phyloP scores from a whole-genome alignment of 1,284 basidiomycete species.

The Boletellus dicymbophilus region DNA sequence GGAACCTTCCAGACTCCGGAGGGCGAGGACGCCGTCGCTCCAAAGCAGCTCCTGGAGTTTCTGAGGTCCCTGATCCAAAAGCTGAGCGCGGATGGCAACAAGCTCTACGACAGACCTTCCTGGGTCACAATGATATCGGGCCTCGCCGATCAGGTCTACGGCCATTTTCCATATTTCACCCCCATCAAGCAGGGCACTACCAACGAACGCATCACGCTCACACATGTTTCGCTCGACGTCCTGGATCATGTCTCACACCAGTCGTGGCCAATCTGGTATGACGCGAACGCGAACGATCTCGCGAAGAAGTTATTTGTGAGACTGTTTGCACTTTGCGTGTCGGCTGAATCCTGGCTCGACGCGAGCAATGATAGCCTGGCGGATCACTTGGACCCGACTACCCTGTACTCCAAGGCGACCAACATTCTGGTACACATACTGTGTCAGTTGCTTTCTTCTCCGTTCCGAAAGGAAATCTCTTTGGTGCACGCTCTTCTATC shows the following conservation, averaged over 20 bases:
- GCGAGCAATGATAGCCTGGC: slow-evolving; percentile 36
- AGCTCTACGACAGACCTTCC: slow-evolving; percentile 30
- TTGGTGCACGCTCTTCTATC: slow-evolving; percentile 44
- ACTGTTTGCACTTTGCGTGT: slow-evolving; percentile 52
- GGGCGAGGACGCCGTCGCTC: slow-evolving; percentile 36
- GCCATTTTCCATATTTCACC: slow-evolving; percentile 48
- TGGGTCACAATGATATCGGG: slow-evolving; percentile 49
- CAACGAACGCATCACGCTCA: slow-evolving; percentile 58
- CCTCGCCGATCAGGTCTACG: slow-evolving; percentile 53
- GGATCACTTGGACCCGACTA: slow-evolving; percentile 40
- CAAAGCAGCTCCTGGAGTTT: slow-evolving; percentile 47
- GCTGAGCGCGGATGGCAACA: slow-evolving; percentile 32
- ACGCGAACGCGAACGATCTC: slow-evolving; percentile 43
- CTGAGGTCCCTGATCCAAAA: slow-evolving; percentile 42
- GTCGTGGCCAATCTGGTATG: slow-evolving; percentile 51
- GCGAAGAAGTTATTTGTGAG: slow-evolving; percentile 50
- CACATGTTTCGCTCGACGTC: slow-evolving; percentile 53
- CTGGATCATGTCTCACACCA: slow-evolving; percentile 48
- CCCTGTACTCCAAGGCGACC: slow-evolving; percentile 39
- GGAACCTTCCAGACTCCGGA: slow-evolving; percentile 41
- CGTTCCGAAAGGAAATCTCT: slow-evolving; percentile 32
- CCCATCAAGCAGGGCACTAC: slow-evolving; percentile 49
- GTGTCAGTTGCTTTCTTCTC: slow-evolving; percentile 41
- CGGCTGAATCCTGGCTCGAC: slow-evolving; percentile 60
- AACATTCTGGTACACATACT: slow-evolving; percentile 38